A percentile compares a stretch with the other conserved stretches of the same genome.
Conservation (phyloP, 2,329 filamentous ascomycete species). For the Colletotrichum eremochloae region DNA sequence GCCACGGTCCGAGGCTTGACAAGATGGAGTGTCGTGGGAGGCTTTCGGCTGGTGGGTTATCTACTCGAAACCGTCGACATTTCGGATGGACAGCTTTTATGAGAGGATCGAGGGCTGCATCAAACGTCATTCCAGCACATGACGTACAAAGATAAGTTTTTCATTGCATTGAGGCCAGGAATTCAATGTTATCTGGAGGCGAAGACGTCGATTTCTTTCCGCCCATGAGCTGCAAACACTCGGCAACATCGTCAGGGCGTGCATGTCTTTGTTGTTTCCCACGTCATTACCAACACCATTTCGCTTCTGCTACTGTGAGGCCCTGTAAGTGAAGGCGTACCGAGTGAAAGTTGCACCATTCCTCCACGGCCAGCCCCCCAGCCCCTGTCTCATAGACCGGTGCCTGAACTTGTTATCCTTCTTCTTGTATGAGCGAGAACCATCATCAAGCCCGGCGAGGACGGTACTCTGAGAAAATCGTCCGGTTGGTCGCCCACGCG, state of each 20-base stretch:
- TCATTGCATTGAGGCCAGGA: neutral
- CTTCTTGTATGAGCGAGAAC: neutral
- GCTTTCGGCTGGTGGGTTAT: neutral
- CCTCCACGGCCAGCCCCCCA: neutral
- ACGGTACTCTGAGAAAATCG: neutral
- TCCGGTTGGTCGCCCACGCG: neutral
- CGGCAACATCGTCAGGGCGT: conserved; percentile 11
- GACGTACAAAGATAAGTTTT: conserved; percentile 12
- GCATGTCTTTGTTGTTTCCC: neutral
- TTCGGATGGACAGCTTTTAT: neutral
- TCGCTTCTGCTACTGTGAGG: neutral
- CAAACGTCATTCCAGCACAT: conserved; percentile 13
- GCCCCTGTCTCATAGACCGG: neutral
- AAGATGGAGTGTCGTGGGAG: neutral
- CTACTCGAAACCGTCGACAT: neutral
- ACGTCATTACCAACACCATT: conserved; percentile 13
- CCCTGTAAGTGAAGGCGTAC: neutral
- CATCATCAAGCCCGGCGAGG: neutral
- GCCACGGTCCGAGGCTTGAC: conserved; percentile 11
- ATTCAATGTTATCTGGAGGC: neutral
- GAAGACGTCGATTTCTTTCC: conserved; percentile 20
- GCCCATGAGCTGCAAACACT: conserved; percentile 18
- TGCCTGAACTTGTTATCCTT: neutral
- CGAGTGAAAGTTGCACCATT: neutral
- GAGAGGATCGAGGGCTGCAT: conserved; percentile 15